Evolutionary conservation across 352 stramenopile species (phyloP).

Genomic region (Thraustochytrium sp.): DNA sequence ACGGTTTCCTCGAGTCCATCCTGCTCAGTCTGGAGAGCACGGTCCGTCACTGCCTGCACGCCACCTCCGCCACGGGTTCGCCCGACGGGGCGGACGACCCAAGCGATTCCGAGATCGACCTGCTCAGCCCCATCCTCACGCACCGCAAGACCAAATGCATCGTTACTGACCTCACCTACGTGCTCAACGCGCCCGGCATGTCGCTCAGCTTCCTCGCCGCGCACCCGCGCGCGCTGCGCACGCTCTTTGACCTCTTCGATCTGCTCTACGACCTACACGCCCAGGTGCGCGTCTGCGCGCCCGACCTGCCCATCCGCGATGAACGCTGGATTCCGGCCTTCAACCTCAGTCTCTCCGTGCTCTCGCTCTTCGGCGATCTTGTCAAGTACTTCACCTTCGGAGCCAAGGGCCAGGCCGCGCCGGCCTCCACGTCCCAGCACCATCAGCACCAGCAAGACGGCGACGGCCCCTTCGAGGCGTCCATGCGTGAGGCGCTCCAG

Average conservation of each 20-base stretch:
- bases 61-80: no score
- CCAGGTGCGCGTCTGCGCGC: not conserved
- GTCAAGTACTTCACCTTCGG: constrained; percentile 27
- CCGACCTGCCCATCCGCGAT: not conserved
- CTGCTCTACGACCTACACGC: not conserved
- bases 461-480: not conserved
- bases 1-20: constrained; percentile 42
- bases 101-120: constrained; percentile 60
- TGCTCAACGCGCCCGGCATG: constrained; percentile 93
- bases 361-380: constrained; percentile 33
- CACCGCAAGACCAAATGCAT: constrained; percentile 89
- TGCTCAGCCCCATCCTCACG: constrained; percentile 75
- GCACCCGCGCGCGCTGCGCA: not conserved
- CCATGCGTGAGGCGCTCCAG: not conserved
- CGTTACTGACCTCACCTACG: constrained; percentile 93
- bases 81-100: not conserved
- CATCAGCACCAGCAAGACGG: no score
- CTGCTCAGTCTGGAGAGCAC: not conserved
- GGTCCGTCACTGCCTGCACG: not conserved
- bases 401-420: not conserved
- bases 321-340: constrained; percentile 37
- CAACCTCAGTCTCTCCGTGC: constrained; percentile 38
- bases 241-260: constrained; percentile 11
- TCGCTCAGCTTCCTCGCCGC: constrained; percentile 66
- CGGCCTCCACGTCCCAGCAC: no score